Base-by-base conservation (phyloP, 176 grass and related monocot genomes). In the Alopecurus myosuroides region DNA sequence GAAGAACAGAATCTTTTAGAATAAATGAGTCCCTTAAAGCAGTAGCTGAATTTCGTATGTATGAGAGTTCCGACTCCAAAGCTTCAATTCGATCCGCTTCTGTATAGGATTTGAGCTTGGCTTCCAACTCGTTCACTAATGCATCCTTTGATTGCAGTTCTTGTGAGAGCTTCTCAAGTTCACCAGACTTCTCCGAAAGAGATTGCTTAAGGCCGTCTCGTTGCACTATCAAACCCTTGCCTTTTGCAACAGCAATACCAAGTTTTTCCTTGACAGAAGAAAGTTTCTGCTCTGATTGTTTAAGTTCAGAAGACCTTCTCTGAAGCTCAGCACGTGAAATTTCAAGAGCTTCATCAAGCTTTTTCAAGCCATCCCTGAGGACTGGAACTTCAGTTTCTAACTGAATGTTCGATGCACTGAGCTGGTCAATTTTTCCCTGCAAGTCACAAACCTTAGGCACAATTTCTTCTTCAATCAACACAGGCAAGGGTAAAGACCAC, bases 1-100 rank as follows among this genome's bases (percentile, higher is more conserved):
- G 97, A 90, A 98, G 88, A 84, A 98, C 70, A 75, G 97, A 95
- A 60, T 98, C 97, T 84, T 95, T 94, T 13, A 91, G 81, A 86
- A 98, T 91, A 94, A 98, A 98, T 39, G 97, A 98, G 77, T 98
- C 97, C 74, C 97, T 92, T 87, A 98, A 78, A 75, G 92, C 97
- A 89, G 91, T 95, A 80, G 93, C 91, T 33, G 97, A 98, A 85
- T 96, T 95, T 6, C 93, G 75, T 82, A 98, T 94, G 70, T 96
- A 98, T 56, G 97, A 98, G 25, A 98, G 91, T 76, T 98, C 97
- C 1, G 93, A 98, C 77, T 98, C 97, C 81, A 98, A 86, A 77
- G 97, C 97, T 89, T 98, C 93, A 87, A 98, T 98, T 90, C 97
- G 89, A 82, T 96, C 97, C 3, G 86, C 97, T 83, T 95, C 93